Conservation (phyloP, 768 basidiomycete species). For the Mrakia blollopis region DNA sequence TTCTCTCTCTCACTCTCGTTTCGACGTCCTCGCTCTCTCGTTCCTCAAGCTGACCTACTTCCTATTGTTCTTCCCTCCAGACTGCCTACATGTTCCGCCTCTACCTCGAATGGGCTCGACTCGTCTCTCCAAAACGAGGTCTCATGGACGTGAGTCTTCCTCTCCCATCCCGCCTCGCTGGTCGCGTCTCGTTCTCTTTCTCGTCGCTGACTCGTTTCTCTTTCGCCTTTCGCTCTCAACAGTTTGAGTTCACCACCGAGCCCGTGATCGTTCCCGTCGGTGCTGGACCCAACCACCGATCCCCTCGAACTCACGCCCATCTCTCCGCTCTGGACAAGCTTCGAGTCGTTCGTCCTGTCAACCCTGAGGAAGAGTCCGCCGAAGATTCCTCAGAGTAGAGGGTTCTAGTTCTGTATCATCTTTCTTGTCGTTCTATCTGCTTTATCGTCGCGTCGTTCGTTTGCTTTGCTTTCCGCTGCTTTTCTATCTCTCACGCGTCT, state of each 20-base stretch:
- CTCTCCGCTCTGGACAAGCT: not conserved
- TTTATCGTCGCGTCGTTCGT: no score
- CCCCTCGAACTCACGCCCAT: not conserved
- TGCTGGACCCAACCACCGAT: not conserved
- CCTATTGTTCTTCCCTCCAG: not conserved
- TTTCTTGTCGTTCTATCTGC: no score
- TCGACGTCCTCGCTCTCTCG: not conserved
- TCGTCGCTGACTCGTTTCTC: no score
- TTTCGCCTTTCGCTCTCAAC: no score
- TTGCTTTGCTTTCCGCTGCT: no score
- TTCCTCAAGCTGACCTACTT: not conserved
- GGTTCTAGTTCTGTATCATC: no score
- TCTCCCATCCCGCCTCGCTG: no score
- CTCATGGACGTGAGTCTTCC: slow-evolving; percentile 4
- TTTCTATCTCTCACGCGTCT: no score
- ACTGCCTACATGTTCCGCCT: slow-evolving; percentile 42
- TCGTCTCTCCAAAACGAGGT: slow-evolving; percentile 12
- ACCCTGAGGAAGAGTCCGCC: not conserved
- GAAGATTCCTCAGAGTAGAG: not conserved
- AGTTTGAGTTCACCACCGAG: not conserved
- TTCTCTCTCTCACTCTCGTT: not conserved
- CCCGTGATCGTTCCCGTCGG: not conserved
- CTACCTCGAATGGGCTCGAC: slow-evolving; percentile 44
- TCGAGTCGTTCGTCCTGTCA: not conserved
- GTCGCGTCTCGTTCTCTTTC: not conserved